Conservation (phyloP, 176 grass and related monocot genomes). For the Oryza punctata region DNA sequence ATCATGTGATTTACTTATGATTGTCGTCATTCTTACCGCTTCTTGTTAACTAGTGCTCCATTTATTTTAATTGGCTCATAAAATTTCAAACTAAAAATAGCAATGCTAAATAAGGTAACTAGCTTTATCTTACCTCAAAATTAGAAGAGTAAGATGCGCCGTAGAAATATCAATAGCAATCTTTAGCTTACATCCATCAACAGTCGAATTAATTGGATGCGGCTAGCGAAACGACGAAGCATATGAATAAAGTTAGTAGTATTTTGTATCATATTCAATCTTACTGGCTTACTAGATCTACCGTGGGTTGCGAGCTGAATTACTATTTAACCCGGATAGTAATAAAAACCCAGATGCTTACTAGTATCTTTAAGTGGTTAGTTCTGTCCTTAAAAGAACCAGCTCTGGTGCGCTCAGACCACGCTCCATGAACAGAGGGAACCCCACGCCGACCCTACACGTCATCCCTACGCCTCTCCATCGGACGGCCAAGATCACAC, state of each 20-base stretch:
- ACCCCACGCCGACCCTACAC: background rate
- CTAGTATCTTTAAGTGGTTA: background rate
- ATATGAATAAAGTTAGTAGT: background rate
- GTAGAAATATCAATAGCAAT: background rate
- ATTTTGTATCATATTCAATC: too few species aligned
- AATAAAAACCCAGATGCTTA: background rate
- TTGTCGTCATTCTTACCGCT: too few species aligned
- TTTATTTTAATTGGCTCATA: background rate
- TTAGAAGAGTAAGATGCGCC: background rate
- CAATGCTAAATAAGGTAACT: background rate
- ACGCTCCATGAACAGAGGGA: background rate
- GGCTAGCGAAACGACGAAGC: background rate
- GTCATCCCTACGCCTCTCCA: background rate
- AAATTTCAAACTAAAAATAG: background rate
- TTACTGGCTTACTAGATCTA: background rate
- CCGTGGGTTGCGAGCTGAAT: background rate
- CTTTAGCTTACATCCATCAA: too few species aligned
- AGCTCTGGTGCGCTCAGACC: background rate
- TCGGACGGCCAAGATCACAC: slow-evolving; percentile 29
- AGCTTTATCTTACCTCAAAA: background rate
- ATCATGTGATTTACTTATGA: too few species aligned
- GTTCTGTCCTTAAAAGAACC: too few species aligned
- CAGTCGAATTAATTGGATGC: background rate
- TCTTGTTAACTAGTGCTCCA: background rate
- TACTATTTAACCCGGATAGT: background rate